Percentiles rank a stretch among this genome's conserved stretches.
phyloP scores from a whole-genome alignment of 2,329 filamentous ascomycete species.

The Escovopsis sp. region DNA sequence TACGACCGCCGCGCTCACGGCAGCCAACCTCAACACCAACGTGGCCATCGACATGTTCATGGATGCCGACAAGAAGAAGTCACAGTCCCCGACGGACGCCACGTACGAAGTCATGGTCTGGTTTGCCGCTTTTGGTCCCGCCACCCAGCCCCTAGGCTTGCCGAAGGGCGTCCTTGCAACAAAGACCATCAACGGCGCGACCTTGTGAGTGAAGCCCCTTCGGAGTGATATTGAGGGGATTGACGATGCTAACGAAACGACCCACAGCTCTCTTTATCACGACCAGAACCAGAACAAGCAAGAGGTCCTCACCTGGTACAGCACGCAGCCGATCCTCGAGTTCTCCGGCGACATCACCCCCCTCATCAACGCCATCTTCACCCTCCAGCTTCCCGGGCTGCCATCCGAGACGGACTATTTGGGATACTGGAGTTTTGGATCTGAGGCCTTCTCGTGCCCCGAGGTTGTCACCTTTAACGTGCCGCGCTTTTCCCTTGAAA shows the following conservation, averaged over 20 bases:
- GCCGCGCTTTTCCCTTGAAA: conserved; percentile 21
- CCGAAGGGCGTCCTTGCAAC: conserved; percentile 17
- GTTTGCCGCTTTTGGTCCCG: conserved; percentile 32
- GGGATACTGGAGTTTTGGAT: conserved; percentile 36
- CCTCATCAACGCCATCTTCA: conserved; percentile 27
- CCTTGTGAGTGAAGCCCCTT: conserved; percentile 30
- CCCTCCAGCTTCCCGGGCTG: conserved; percentile 18
- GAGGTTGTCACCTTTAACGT: conserved; percentile 35
- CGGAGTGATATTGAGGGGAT: neutral
- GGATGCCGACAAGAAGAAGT: conserved; percentile 26
- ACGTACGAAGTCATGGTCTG: conserved; percentile 43
- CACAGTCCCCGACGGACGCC: conserved; percentile 27
- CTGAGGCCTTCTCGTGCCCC: conserved; percentile 30
- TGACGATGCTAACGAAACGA: neutral
- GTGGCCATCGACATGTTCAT: conserved; percentile 46
- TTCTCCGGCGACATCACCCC: conserved; percentile 33
- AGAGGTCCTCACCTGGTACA: conserved; percentile 36
- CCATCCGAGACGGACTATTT: conserved; percentile 30
- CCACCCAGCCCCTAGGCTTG: conserved; percentile 33
- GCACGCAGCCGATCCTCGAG: conserved; percentile 18
- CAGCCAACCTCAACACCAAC: conserved; percentile 33
- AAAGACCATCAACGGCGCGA: conserved; percentile 24
- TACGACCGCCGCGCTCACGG: conserved; percentile 18
- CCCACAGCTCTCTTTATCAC: conserved; percentile 25
- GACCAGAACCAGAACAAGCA: conserved; percentile 26